Evolutionary conservation across 495 filamentous ascomycete species (phyloP), one percentile per base, ranked within the genome.

Genomic region (Aspergillus haitiensis): DNA sequence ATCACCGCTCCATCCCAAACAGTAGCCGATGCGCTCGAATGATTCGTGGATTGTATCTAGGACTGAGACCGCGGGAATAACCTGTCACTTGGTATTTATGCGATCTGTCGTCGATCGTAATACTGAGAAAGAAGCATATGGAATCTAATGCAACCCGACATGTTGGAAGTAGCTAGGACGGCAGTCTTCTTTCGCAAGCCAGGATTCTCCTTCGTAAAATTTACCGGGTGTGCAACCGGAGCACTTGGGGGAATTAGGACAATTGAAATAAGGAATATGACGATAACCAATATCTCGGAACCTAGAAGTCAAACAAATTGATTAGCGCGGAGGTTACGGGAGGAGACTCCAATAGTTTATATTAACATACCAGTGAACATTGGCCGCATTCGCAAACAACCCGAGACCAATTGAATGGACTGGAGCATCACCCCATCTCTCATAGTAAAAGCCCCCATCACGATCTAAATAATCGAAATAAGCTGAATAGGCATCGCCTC

Each of bases 241-340:
- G 70, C 95, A 99, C 72, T 98, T 97, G 34, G 91, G 91, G 16
- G 89, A 93, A 74, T 94, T 96, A 56, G 95, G 95, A 72, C 95
- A 99, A 75, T 98, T 98, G 81, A 93, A 95, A 79, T 94, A 99
- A 31, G 95, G 95, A 49, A 98, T 95, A 67, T 99, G 95, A 65
- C 95, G 91, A 75, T 99, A 99, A 56, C 95, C 95, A 62, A 99
- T 97, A 72, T 99, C 95, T 40, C 93, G 91, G 86, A 99, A 99
- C 93, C 93, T 97, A 59, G 27, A 44, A 3, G 52, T 54, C 31
- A 35, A 53, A 55, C 11, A 56, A 55, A 44, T 72, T 39, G 50
- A 52, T 63, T 55, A 55, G 64, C 44, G 16, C n/a, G 3, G 21
- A 27, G 15, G 37, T n/a, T 7, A 40, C 31, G 11, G 42, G 37